phyloP scores from a whole-genome alignment of 108 stramenopile genomes.

The Pseudonitzschia delicatissima region DNA sequence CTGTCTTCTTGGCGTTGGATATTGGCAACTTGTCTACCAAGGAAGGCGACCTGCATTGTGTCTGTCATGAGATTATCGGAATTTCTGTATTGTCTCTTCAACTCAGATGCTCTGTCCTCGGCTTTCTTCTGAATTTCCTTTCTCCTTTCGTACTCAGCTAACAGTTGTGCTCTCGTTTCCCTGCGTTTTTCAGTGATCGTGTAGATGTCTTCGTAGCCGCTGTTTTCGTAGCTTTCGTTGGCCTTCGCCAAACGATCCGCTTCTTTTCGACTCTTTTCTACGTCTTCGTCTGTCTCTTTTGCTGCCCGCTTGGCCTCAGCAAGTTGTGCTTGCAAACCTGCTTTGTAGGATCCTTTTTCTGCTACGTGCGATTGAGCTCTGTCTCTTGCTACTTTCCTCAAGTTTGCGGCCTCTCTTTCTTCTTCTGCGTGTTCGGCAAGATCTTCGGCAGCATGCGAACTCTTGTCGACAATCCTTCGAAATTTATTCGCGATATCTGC shows the following conservation, averaged over 20 bases:
- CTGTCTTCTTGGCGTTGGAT: constrained; percentile 44
- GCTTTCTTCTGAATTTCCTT: constrained; percentile 44
- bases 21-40: constrained; percentile 36
- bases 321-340: constrained; percentile 61
- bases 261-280: constrained; percentile 45
- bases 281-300: constrained; percentile 46
- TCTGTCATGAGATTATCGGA: constrained; percentile 37
- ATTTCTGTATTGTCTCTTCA: constrained; percentile 52
- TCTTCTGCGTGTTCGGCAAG: constrained; percentile 78
- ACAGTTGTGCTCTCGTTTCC: constrained; percentile 29
- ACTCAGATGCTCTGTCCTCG: constrained; percentile 42
- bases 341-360: constrained; percentile 44
- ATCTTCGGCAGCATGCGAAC: constrained; percentile 58
- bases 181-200: constrained; percentile 33
- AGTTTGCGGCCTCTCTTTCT: constrained; percentile 77
- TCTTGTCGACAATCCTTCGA: constrained; percentile 61
- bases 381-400: constrained; percentile 56
- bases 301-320: constrained; percentile 66
- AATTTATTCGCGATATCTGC: constrained; percentile 57
- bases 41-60: constrained; percentile 52
- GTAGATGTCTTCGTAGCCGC: constrained; percentile 10
- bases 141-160: constrained; percentile 46
- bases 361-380: constrained; percentile 59
- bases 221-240: constrained; percentile 18
- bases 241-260: constrained; percentile 45